Base-by-base conservation (phyloP, 2,329 filamentous ascomycete genomes). In the Botrytis sinoallii region DNA sequence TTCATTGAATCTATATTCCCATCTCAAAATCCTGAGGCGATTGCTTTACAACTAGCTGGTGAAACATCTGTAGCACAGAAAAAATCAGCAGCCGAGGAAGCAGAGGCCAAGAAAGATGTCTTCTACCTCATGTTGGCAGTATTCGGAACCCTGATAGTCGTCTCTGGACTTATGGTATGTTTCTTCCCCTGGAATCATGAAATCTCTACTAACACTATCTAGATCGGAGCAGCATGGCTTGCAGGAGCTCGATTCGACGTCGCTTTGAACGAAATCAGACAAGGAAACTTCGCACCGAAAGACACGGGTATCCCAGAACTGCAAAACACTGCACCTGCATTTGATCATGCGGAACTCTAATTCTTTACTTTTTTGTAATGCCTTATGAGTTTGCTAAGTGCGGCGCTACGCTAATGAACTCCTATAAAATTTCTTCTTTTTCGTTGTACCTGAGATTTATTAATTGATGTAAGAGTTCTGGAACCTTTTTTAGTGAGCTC, bases 1-100 rank as follows among this genome's bases (percentile, higher is more conserved):
- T 97, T 97, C 82, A 97, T 98, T 81, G 95, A 98, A 83, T 91
- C 90, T 8, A 90, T 98, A 78, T 98, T 95, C 89, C 96, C 96
- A 5, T 88, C 89, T 14, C 94, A 97, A 83, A 90, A 93, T 76
- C 88, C 92, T 63, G 90, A 92, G 79, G 85, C 85, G 75, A 82
- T 89, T 52, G 83, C 85, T 46, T 81, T 83, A 22, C 32, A 61
- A 48, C 55, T 61, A n/a, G 71, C 82, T 73, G 74, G 74, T 46
- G 80, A 82, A 76, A 81, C 80, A 75, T 73, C 74, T 35, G 79
- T 83, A 75, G 80, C 78, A 69, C 81, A 84, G 9, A 77, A 77
- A 55, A 84, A 84, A 72, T 79, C 88, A 75, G 82, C 83, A 52
- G 76, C 83, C 8, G 86, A 87, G 80, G 85, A 88, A 74, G 80